phyloP scores from a whole-genome alignment of 441 rosid species.

The Eutrema salsugineum region DNA sequence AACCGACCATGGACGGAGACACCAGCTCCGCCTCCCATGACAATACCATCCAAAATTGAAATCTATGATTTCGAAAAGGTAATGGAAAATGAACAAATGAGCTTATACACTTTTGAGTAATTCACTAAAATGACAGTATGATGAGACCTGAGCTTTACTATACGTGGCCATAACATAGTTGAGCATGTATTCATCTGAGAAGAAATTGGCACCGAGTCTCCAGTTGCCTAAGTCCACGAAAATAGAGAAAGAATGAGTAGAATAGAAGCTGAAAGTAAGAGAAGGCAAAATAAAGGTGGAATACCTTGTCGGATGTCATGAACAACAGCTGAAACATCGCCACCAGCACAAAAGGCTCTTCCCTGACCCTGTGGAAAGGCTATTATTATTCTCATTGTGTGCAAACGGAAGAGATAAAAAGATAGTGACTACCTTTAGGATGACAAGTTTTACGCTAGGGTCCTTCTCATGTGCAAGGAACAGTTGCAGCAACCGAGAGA shows the following conservation, averaged over 20 bases:
- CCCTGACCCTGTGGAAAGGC: constrained; percentile 47
- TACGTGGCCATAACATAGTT: constrained; percentile 77
- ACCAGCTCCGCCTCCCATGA: constrained; percentile 96
- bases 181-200: constrained; percentile 48
- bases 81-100: background rate
- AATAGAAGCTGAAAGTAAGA: background rate
- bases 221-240: constrained; percentile 47
- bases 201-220: constrained; percentile 55
- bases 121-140: background rate
- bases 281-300: background rate
- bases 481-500: constrained; percentile 51
- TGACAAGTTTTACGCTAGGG: constrained; percentile 47
- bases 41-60: constrained; percentile 77
- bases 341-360: constrained; percentile 51
- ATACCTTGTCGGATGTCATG: constrained; percentile 43
- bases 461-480: constrained; percentile 53
- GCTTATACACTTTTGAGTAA: background rate
- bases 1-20: constrained; percentile 79
- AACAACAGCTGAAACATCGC: constrained; percentile 51
- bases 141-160: constrained; percentile 64
- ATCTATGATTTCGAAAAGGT: constrained; percentile 39
- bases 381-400: background rate
- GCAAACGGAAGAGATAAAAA: background rate
- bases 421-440: constrained; percentile 54
- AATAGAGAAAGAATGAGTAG: background rate